Conservation (phyloP, 768 basidiomycete genomes). For the Leucosporidium creatinivorum region DNA sequence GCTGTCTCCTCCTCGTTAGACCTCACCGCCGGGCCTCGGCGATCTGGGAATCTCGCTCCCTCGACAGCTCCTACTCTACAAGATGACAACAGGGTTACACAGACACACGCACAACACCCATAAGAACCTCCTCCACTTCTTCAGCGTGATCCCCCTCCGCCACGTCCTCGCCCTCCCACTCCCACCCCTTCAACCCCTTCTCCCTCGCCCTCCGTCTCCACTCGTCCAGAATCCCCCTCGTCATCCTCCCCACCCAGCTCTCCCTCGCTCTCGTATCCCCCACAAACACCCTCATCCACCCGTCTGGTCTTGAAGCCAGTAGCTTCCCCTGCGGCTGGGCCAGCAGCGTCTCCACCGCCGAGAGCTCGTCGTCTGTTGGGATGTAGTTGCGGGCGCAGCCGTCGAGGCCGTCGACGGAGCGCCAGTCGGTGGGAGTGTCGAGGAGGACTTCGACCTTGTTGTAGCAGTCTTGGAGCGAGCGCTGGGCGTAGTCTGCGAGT, state of each 20-base stretch:
- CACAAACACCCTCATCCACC: constrained; percentile 11
- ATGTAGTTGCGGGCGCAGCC: constrained; percentile 30
- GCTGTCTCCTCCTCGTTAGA: too few species aligned
- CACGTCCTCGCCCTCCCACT: too few species aligned
- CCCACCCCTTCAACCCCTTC: neutral
- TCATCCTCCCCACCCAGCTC: constrained; percentile 27
- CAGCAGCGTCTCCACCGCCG: too few species aligned
- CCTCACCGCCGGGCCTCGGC: too few species aligned
- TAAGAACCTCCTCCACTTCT: too few species aligned
- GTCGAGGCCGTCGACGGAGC: constrained; percentile 20
- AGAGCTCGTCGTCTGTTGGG: constrained; percentile 9
- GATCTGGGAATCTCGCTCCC: too few species aligned
- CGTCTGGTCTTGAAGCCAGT: constrained; percentile 5
- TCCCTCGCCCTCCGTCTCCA: constrained; percentile 6
- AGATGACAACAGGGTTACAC: too few species aligned
- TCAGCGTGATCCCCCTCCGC: too few species aligned
- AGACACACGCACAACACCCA: too few species aligned
- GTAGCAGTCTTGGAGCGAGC: constrained; percentile 21
- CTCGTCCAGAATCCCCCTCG: constrained; percentile 11
- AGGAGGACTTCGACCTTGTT: constrained; percentile 19
- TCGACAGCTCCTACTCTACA: too few species aligned
- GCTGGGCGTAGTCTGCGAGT: constrained; percentile 21
- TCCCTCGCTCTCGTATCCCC: constrained; percentile 17
- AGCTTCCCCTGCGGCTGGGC: too few species aligned
- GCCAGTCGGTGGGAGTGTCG: constrained; percentile 24